Evolutionary conservation across 1,284 basidiomycete genomes (phyloP).

Genomic region (Trametes polyzona): DNA sequence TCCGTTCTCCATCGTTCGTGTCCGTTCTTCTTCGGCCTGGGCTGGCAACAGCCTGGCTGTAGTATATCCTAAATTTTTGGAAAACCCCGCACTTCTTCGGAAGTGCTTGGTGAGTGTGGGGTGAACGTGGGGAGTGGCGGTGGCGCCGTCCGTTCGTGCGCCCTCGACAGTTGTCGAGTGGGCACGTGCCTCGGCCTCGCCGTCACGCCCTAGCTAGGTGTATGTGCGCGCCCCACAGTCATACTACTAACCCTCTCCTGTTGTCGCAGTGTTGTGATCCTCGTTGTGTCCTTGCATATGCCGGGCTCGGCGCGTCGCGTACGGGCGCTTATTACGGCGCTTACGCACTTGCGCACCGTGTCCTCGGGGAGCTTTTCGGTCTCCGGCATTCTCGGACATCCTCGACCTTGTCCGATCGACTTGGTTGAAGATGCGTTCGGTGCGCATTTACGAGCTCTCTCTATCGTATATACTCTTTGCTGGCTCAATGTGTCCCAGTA

Average conservation of each 20-base stretch:
- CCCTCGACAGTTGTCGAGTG: neutral
- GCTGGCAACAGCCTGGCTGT: too few relatives aligned
- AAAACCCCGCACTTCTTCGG: neutral
- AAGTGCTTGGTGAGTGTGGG: neutral
- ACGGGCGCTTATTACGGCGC: neutral
- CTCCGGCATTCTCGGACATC: neutral
- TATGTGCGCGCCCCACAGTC: neutral
- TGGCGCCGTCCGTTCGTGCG: neutral
- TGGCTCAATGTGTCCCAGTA: neutral
- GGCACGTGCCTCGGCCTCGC: neutral
- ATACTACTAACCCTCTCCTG: neutral
- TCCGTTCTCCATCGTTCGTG: too few relatives aligned
- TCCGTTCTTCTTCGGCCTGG: neutral
- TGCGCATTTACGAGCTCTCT: neutral
- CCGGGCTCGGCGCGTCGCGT: too few relatives aligned
- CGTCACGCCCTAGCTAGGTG: neutral
- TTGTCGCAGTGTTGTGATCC: too few relatives aligned
- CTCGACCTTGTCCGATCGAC: neutral
- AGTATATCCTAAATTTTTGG: neutral
- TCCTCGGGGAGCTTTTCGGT: neutral
- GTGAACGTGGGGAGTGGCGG: neutral
- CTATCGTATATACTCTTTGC: neutral
- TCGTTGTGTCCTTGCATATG: too few relatives aligned
- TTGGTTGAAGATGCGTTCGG: neutral
- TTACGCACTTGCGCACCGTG: neutral